Evolutionary conservation across 2,329 filamentous ascomycete genomes (phyloP), one percentile per base, ranked within the genome.

Genomic region (Alternaria ethzedia): DNA sequence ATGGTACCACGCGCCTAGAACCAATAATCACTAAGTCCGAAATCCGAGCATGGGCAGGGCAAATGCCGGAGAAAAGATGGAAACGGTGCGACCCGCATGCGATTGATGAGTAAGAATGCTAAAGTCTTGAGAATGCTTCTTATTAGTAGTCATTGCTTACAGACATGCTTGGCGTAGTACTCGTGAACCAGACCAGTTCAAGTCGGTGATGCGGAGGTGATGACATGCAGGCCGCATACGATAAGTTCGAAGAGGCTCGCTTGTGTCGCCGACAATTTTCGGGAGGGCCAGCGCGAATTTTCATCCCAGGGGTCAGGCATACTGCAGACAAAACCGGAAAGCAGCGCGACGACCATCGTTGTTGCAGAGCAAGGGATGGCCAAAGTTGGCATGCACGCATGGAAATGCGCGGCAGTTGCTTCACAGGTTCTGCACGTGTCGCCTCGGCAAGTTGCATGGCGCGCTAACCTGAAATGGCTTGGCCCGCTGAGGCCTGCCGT

Each of bases 361-460:
- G 50, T 45, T 59, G 49, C 30, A 28, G 30, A n/a, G 32, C 25
- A n/a, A 15, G 23, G 23, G 28, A 15, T 32, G 47, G 20, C 23
- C 15, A 26, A 32, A 21, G n/a, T 17, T 26, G 46, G 21, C 41
- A 58, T 30, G 60, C 26, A 36, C 32, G 21, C 41, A 58, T 30
- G 60, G 28, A 26, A 28, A 23, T 21, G 32, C 49, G 30, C 60
- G 49, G 55, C 60, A 59, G 45, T 54, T 44, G 20, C 20, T 59
- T 36, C 36, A 41, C 36, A 41, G 9, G 36, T 41, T 41, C 60
- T 44, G 36, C 47, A 41, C 25, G n/a, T 45, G 44, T 43, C 25
- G 36, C 25, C 23, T 59, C 60, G 60, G 60, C 60, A n/a, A 63
- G 17, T 28, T 63, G 60, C 60, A 63, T 63, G 15, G 20, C 20